Base-by-base conservation (phyloP, 2,329 filamentous ascomycete genomes). In the Alternaria arborescens region DNA sequence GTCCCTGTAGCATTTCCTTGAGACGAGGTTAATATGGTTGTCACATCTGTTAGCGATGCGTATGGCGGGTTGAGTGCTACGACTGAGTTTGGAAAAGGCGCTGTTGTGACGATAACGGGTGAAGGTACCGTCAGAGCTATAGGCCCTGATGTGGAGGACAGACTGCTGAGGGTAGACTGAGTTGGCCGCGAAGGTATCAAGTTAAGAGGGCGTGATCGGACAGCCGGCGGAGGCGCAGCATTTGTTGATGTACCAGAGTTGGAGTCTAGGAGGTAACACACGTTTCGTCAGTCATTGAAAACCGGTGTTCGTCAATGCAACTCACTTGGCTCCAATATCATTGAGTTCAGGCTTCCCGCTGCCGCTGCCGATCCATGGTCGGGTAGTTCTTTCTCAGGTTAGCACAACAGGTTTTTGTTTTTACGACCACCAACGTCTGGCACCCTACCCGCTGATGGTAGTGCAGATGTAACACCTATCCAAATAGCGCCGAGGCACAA, bases 361-460 rank as follows among this genome's bases (percentile, higher is more conserved):
- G 48, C 22, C 14, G 47, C 14, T 24, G 42, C 22, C 40, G 56
- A 40, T 34, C 38, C 64, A 64, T 60, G 60, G 38, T 64, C 62
- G 40, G 53, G 52, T 28, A 44, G 36, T 42, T 47, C 69, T 74
- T 57, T 53, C 22, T 62, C 26, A 34, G 52, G 68, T 73, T 42
- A 75, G 70, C 48, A 46, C 52, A 52, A 55, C 8, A 40, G 28
- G 48, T 12, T 20, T 52, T 57, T 11, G 41, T 46, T 46, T 40
- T 7, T 7, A 52, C 50, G 46, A 64, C 63, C 44, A 43, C 12
- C n/a, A 46, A 55, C 5, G 30, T 26, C 55, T 52, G 22, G 48
- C 36, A 52, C 71, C 52, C 52, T 73, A 75, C 71, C 62, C 62
- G 60, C 62, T 60, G 66, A 67, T 52, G 62, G 60, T 47, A 66